Percentiles rank a stretch among this genome's conserved stretches.
Conservation (phyloP, 2,329 filamentous ascomycete genomes). For the Paecilomyces fulvus region DNA sequence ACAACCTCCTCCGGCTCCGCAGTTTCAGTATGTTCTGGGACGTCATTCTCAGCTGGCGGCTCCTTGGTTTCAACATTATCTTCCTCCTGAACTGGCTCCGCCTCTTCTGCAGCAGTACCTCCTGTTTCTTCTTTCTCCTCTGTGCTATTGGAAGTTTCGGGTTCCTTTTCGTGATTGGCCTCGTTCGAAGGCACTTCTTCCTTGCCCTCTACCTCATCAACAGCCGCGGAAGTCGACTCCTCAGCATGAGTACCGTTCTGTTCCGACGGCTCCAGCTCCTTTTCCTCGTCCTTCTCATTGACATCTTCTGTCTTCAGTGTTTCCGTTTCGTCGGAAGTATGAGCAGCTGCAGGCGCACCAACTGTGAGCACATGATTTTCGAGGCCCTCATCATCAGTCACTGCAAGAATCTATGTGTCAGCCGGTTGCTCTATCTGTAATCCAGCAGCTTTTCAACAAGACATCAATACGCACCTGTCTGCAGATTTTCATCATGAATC, state of each 20-base stretch:
- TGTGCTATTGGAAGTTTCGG: slow-evolving; percentile 3
- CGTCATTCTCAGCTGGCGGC: background rate
- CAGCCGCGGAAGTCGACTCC: slow-evolving; percentile 2
- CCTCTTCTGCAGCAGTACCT: background rate
- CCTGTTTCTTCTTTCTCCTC: slow-evolving; percentile 10
- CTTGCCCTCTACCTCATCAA: slow-evolving; percentile 1
- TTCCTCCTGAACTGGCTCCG: background rate
- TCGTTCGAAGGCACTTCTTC: background rate
- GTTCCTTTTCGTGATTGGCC: slow-evolving; percentile 3
- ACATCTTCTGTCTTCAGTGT: slow-evolving; percentile 4
- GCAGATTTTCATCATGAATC: slow-evolving; percentile 18
- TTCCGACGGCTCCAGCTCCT: slow-evolving; percentile 7
- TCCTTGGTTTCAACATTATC: background rate
- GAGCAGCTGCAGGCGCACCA: slow-evolving; percentile 3
- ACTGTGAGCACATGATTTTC: slow-evolving; percentile 13
- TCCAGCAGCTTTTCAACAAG: background rate
- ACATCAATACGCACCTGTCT: slow-evolving; percentile 14
- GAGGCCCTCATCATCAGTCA: slow-evolving; percentile 15
- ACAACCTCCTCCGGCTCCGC: slow-evolving; percentile 2
- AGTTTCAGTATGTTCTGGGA: background rate
- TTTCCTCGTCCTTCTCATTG: slow-evolving; percentile 8
- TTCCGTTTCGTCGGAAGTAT: slow-evolving; percentile 3
- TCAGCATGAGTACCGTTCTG: slow-evolving; percentile 4
- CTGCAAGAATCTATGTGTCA: slow-evolving; percentile 6
- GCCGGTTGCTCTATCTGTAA: background rate